A percentile compares a stretch with the other conserved stretches of the same genome.
Evolutionary conservation across 1,284 basidiomycete species (phyloP).

Genomic region (Leucocoprinus gongylophorus): DNA sequence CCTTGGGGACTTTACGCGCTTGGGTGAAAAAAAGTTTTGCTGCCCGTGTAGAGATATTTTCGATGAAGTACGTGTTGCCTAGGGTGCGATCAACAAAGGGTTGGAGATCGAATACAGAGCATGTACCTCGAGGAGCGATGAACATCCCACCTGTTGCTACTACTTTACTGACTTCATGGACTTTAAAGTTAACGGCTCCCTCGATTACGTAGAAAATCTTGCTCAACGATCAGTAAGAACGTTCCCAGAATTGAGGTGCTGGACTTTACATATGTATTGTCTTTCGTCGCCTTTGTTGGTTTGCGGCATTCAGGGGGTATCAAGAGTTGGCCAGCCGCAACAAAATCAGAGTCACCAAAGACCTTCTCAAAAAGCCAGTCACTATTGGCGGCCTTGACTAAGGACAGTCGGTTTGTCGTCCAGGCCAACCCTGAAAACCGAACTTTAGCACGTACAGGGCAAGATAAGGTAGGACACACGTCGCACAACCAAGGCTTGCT

Average conservation of each 20-base stretch:
- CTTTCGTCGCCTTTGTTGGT: constrained; percentile 83
- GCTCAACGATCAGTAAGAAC: neutral
- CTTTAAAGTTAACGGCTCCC: constrained; percentile 80
- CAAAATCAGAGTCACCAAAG: constrained; percentile 89
- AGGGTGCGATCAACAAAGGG: constrained; percentile 5
- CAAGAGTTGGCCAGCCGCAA: constrained; percentile 83
- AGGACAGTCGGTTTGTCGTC: constrained; percentile 57
- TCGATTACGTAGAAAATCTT: constrained; percentile 86
- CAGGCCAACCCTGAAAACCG: constrained; percentile 56
- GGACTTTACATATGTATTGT: constrained; percentile 86
- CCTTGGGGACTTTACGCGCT: constrained; percentile 60
- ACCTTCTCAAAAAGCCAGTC: constrained; percentile 89
- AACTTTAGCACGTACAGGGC: neutral
- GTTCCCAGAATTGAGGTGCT: neutral
- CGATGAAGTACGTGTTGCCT: constrained; percentile 90
- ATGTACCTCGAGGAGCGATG: constrained; percentile 78
- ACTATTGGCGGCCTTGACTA: constrained; percentile 50
- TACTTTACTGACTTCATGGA: constrained; percentile 75
- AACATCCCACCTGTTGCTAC: constrained; percentile 84
- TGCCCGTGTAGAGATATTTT: constrained; percentile 78
- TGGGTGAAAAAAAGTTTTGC: constrained; percentile 91
- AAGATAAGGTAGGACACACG: constrained; percentile 44
- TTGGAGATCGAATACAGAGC: constrained; percentile 4
- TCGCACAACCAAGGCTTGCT: constrained; percentile 52
- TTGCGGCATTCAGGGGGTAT: constrained; percentile 78